Conservation (phyloP, 805 yeast genomes). For the Brettanomyces naardenensis region DNA sequence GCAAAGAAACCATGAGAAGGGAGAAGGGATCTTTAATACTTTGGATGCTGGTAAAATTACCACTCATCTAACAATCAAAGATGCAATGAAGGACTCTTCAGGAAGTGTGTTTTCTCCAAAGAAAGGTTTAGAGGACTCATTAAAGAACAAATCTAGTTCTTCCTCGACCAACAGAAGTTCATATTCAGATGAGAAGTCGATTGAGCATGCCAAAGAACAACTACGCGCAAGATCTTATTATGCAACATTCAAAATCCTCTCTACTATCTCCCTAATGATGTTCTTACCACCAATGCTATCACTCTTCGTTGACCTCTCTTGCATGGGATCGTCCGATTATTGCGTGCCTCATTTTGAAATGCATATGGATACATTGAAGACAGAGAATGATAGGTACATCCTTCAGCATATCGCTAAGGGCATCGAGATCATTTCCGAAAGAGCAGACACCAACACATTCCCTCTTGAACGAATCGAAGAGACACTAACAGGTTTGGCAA, state of each 20-base stretch:
- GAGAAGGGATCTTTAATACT: neutral
- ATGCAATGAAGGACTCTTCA: neutral
- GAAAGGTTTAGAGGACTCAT: neutral
- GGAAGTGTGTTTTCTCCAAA: neutral
- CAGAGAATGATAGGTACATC: neutral
- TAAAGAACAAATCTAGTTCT: neutral
- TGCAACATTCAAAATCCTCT: conserved; percentile 15
- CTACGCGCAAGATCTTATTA: conserved; percentile 13
- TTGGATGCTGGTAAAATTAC: neutral
- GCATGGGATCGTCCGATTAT: conserved; percentile 21
- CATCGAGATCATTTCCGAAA: neutral
- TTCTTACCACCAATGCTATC: conserved; percentile 19
- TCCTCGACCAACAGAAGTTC: neutral
- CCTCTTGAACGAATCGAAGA: conserved; percentile 9
- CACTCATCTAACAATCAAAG: neutral
- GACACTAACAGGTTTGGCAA: conserved; percentile 30
- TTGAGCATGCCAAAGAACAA: conserved; percentile 4
- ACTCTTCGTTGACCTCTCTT: conserved; percentile 22
- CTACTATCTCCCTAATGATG: conserved; percentile 16
- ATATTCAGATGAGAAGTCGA: neutral
- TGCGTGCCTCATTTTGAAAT: conserved; percentile 39
- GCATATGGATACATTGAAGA: conserved; percentile 11
- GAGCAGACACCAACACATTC: neutral
- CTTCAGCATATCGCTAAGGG: conserved; percentile 1
- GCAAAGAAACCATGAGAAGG: neutral